Base-by-base conservation (phyloP, 164 flowering plant genomes). In the Euptelea pleiosperma region DNA sequence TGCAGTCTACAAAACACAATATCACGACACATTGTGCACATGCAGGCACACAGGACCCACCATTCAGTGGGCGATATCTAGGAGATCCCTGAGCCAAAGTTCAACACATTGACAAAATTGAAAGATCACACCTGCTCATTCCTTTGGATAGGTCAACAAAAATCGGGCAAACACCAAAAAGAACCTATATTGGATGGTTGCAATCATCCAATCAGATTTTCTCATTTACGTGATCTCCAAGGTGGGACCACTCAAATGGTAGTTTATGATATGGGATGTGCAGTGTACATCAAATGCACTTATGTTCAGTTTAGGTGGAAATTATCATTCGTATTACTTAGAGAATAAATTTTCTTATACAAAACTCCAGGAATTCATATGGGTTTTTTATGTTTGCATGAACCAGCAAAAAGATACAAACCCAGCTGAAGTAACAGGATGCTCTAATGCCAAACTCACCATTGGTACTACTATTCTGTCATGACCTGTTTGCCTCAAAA, bases 381-480 rank as follows among this genome's bases (percentile, higher is more conserved):
- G n/a, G n/a, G 8, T 44, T 44, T 44, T 8, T 8, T 8, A 9
- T 21, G 12, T 30, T 29, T 50, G 22, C 8, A 12, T 33, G 19
- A 21, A 31, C 3, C 30, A 26, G 18, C 21, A 41, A 7, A 33
- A 52, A 31, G 46, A 47, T 11, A 46, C 15, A 39, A 46, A 34
- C 10, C 36, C 26, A 48, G 30, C 25, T 18, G n/a, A 46, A 55
- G 15, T 36, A 39, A 30, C 31, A 57, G 30, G 43, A 6, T 33
- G 29, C 14, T 21, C 10, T 37, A 16, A 58, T 51, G 65, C 28
- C 36, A 55, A 34, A 72, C 88, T 79, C 70, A 93, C 99, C 95
- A 86, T 85, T 7, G 99, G 99, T 40, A 93, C 99, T 21, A 90
- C 93, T 55, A 90, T 86, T 65, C 90, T 84, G 75, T 86, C 84